These are phyloP conservation scores for Lachnellula willkommii DNA, from an alignment of 2,329 filamentous ascomycete genomes.

Conservation along the genomic window DNA sequence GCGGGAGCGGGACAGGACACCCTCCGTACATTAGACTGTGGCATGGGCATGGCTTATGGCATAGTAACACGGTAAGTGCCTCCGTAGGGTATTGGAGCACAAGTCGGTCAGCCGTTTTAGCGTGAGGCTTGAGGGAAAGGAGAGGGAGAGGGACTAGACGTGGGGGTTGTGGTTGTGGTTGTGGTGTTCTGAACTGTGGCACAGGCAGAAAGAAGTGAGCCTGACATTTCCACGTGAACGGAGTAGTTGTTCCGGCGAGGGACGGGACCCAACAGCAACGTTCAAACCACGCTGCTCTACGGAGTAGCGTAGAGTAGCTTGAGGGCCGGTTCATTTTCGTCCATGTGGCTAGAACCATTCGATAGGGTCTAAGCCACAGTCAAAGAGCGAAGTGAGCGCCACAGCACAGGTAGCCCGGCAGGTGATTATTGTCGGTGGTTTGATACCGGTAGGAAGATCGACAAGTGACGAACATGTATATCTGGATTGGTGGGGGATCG, in stretches of 20 bases:
- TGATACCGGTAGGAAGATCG: too few species aligned
- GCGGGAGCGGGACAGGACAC: background rate
- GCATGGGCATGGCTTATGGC: too few species aligned
- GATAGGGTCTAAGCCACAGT: background rate
- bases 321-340: background rate
- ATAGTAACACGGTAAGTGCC: too few species aligned
- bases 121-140: slow-evolving; percentile 8
- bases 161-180: too few species aligned
- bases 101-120: background rate
- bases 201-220: background rate
- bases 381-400: background rate
- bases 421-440: background rate
- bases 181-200: background rate
- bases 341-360: background rate
- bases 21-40: background rate
- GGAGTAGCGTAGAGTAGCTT: background rate
- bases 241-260: slow-evolving; percentile 5
- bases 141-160: background rate
- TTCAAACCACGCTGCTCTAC: background rate
- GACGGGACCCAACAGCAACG: background rate
- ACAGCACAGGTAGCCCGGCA: background rate
- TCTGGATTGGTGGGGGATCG: too few species aligned
- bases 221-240: slow-evolving; percentile 3
- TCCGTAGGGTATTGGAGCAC: background rate
- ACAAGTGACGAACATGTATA: too few species aligned